Conservation (phyloP, 257 asterid genomes). For the Solanum appendiculatum region DNA sequence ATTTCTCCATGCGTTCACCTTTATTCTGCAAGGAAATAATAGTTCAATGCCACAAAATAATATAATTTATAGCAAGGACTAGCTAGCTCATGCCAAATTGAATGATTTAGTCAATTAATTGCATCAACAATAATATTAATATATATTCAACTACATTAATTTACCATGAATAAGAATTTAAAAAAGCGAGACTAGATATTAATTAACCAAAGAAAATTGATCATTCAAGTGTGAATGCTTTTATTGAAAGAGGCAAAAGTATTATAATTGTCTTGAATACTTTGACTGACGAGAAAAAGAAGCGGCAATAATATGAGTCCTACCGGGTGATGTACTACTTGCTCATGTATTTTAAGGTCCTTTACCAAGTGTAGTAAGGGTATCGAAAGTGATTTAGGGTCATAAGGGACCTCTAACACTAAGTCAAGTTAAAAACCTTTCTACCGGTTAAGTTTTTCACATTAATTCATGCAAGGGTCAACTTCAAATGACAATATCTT, state of each 20-base stretch:
- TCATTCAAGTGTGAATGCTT: neutral
- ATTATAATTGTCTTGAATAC: neutral
- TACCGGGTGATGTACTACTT: too few species aligned
- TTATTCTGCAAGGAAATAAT: neutral
- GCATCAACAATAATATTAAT: neutral
- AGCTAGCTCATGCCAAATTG: neutral
- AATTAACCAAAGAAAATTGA: neutral
- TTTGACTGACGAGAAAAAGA: neutral
- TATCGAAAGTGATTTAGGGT: too few species aligned
- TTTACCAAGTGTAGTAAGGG: too few species aligned
- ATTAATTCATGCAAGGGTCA: too few species aligned
- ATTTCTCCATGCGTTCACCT: neutral
- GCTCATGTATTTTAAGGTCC: too few species aligned
- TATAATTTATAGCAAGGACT: neutral
- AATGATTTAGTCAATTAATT: neutral
- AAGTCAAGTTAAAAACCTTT: too few species aligned
- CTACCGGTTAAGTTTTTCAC: too few species aligned
- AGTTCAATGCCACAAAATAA: neutral
- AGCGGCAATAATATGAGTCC: too few species aligned
- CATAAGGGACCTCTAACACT: too few species aligned
- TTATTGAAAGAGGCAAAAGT: neutral
- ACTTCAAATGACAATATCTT: too few species aligned
- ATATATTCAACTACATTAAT: neutral
- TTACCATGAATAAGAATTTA: neutral
- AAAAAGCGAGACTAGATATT: too few species aligned